Evolutionary conservation across 768 basidiomycete genomes (phyloP).

Genomic region (Collybia sp.): DNA sequence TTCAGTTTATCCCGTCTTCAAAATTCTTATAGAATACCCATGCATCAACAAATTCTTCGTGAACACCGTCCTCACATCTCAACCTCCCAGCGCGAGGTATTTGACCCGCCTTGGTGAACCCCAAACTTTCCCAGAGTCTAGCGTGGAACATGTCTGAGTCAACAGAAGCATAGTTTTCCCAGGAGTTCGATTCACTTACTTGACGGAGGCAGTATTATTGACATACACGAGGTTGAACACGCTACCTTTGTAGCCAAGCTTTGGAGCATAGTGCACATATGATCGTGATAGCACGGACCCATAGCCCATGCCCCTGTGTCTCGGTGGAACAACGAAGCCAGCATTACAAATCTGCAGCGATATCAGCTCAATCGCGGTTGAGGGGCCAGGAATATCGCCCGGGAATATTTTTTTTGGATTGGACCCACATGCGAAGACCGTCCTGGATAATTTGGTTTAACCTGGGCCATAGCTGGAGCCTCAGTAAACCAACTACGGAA

Average conservation of each 20-base stretch:
- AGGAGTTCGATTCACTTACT: constrained; percentile 30
- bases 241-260: constrained; percentile 69
- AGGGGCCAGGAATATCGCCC: not conserved
- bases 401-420: not conserved
- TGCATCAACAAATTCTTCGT: constrained; percentile 89
- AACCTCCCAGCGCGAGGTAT: constrained; percentile 78
- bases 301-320: constrained; percentile 58
- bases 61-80: constrained; percentile 56
- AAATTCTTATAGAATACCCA: constrained; percentile 83
- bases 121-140: constrained; percentile 78
- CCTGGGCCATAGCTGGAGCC: constrained; percentile 24
- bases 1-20: constrained; percentile 7
- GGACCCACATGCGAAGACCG: constrained; percentile 81
- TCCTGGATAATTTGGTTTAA: constrained; percentile 89
- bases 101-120: constrained; percentile 73
- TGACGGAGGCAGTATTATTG: constrained; percentile 73
- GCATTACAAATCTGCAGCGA: constrained; percentile 74
- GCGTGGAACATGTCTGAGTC: not conserved
- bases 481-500: not conserved
- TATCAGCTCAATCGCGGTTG: not conserved
- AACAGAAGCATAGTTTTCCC: not conserved
- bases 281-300: constrained; percentile 72
- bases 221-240: constrained; percentile 92
- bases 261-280: constrained; percentile 78
- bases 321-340: constrained; percentile 76